These are phyloP conservation scores for Panaeolus cyanescens DNA, from an alignment of 768 basidiomycete genomes.

Conservation along the genomic window DNA sequence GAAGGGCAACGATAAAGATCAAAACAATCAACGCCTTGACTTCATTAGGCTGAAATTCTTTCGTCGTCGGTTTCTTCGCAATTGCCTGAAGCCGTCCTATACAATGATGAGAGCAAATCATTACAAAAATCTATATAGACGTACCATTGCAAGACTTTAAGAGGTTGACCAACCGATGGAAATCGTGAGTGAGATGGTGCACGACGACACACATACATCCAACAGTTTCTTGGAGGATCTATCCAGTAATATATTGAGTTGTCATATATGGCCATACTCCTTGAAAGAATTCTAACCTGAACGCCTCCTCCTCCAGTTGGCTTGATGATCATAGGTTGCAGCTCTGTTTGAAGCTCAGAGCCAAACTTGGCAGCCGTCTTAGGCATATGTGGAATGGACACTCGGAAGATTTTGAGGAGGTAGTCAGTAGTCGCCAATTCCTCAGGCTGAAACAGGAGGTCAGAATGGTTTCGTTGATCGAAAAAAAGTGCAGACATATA, in stretches of 20 bases:
- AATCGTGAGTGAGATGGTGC: slow-evolving; percentile 86
- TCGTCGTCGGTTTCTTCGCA: slow-evolving; percentile 42
- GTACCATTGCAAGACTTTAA: slow-evolving; percentile 85
- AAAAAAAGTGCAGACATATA: slow-evolving; percentile 35
- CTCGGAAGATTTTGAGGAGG: slow-evolving; percentile 85
- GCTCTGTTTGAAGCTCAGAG: slow-evolving; percentile 73
- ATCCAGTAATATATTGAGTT: too few relatives aligned
- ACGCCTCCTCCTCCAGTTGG: slow-evolving; percentile 71
- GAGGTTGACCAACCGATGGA: slow-evolving; percentile 71
- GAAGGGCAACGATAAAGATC: slow-evolving; percentile 80
- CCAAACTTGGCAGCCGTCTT: slow-evolving; percentile 90
- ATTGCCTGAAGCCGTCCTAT: slow-evolving; percentile 66
- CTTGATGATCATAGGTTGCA: slow-evolving; percentile 92
- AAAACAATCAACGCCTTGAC: slow-evolving; percentile 63
- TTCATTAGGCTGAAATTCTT: slow-evolving; percentile 49
- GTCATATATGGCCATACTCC: too few relatives aligned
- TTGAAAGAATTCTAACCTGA: slow-evolving; percentile 48
- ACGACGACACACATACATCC: slow-evolving; percentile 91
- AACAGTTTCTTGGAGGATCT: slow-evolving; percentile 90
- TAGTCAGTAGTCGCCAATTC: slow-evolving; percentile 86
- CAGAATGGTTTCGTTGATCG: not conserved
- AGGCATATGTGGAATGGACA: slow-evolving; percentile 85
- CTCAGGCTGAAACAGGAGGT: slow-evolving; percentile 56
- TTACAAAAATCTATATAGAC: slow-evolving; percentile 18
- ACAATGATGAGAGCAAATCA: slow-evolving; percentile 1